A percentile compares a stretch with the other conserved stretches of the same genome.
phyloP scores from a whole-genome alignment of 129 eudicot genomes.

The Sambucus nigra region DNA sequence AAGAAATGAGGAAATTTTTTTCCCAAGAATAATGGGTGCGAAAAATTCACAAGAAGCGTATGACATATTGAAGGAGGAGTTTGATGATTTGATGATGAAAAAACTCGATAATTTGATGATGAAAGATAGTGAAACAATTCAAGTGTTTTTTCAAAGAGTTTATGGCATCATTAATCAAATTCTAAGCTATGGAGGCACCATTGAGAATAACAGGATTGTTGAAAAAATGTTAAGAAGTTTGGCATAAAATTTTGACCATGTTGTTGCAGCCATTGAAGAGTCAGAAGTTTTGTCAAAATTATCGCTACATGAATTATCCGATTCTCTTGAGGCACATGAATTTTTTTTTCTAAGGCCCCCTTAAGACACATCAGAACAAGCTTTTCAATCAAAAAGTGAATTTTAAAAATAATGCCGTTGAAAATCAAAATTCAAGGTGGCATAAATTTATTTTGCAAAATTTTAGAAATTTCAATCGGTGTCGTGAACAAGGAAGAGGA shows the following conservation, averaged over 20 bases:
- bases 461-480: not conserved
- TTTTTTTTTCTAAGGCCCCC: not conserved
- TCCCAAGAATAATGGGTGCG: not conserved
- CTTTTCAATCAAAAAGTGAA: conserved; percentile 8
- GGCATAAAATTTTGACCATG: not conserved
- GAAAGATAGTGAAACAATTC: conserved; percentile 11
- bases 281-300: not conserved
- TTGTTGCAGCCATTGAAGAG: conserved; percentile 7
- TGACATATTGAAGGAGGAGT: not conserved
- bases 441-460: not conserved
- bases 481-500: not conserved
- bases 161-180: conserved; percentile 4
- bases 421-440: not conserved
- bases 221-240: not conserved
- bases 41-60: not conserved
- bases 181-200: conserved; percentile 8
- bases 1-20: not conserved
- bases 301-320: not conserved
- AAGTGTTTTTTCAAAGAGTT: not conserved
- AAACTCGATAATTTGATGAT: conserved; percentile 3
- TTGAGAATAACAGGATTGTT: conserved; percentile 1
- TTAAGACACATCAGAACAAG: not conserved
- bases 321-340: not conserved
- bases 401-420: not conserved
- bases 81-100: not conserved